Base-by-base conservation (phyloP, 345 rosid species). In the Atalantia buxifolia region DNA sequence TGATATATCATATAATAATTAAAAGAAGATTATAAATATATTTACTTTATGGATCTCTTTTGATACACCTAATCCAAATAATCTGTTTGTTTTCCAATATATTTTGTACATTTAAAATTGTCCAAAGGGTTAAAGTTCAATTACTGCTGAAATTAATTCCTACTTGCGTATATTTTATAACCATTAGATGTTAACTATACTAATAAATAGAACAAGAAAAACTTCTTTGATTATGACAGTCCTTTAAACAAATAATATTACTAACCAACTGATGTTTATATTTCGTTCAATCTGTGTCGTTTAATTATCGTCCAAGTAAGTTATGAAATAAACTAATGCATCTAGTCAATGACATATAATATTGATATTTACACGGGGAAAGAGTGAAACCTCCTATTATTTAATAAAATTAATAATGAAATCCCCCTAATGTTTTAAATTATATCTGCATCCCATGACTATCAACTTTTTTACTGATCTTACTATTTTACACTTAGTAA, bases 51-150 rank as follows among this genome's bases (percentile, higher is more conserved):
- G 76, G 81, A 72, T 72, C 72, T 80, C 79, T 76, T 76, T 45
- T 59, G 77, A 83, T 76, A 56, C 71, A 85, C 89, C 89, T 86
- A 85, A 83, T 77, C 88, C 88, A 86, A 88, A 73, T 74, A 42
- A 75, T 79, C 68, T 78, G 81, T 76, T 62, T 61, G 76, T 72
- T 75, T 77, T 64, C 63, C 28, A 53, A 53, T 66, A 70, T 14
- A 48, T 48, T 45, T 71, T 21, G 56, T 66, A 56, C 19, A 69
- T 48, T 19, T 50, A 66, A 21, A 71, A 61, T 40, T 74, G 50
- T 74, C 64, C 22, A 66, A 74, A 61, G 72, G 72, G 61, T 55
- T 36, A 74, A 68, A 75, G 70, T 56, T 64, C 62, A 81, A 68
- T 78, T 57, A 71, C 8, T 71, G 35, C 1, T 24, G 36, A 76